Evolutionary conservation across 768 basidiomycete genomes (phyloP).

Genomic region (Lactarius indigo): DNA sequence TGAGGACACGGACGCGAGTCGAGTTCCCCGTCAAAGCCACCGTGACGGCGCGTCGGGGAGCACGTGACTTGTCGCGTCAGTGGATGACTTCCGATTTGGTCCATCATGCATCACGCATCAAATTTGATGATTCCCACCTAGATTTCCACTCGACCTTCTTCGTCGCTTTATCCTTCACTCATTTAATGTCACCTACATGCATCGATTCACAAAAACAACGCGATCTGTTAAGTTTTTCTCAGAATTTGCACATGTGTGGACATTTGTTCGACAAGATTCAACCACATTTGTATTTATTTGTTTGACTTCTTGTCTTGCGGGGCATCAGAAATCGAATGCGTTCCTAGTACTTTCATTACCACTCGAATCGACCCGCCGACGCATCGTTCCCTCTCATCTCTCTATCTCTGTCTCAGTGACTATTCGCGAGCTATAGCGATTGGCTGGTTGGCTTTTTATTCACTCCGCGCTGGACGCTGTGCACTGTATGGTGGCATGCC

Average conservation of each 20-base stretch:
- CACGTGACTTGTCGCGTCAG: conserved; percentile 11
- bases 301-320: no score
- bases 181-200: no score
- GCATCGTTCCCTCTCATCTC: neutral
- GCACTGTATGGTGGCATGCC: conserved; percentile 18
- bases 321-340: neutral
- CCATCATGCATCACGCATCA: no score
- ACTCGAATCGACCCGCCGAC: neutral
- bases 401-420: neutral
- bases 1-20: neutral
- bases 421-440: neutral
- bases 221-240: no score
- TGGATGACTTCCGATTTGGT: no score
- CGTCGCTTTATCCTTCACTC: no score
- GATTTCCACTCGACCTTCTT: no score
- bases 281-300: no score
- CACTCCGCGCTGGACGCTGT: conserved; percentile 21
- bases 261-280: no score
- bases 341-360: neutral
- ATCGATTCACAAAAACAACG: no score
- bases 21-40: conserved; percentile 5
- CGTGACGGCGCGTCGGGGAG: conserved; percentile 9
- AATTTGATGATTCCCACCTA: no score
- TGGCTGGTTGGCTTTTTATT: neutral
- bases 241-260: no score